Evolutionary conservation across 2,329 filamentous ascomycete genomes (phyloP).

Genomic region (Alternaria panax): DNA sequence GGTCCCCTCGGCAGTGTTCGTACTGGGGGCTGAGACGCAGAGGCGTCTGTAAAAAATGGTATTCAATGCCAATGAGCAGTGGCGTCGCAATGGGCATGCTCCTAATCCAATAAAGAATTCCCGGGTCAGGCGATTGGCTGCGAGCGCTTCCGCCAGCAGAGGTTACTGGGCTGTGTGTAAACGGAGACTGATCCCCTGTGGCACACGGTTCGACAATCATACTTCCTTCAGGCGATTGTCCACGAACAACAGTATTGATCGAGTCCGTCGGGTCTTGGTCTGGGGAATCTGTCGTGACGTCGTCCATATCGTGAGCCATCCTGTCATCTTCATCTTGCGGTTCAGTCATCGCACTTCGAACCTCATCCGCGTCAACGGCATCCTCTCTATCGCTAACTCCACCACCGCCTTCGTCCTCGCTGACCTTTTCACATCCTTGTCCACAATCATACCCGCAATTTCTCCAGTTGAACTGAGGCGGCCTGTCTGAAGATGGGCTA

Average conservation of each 20-base stretch:
- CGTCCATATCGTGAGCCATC: not conserved
- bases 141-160: constrained; percentile 18
- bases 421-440: constrained; percentile 25
- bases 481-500: constrained; percentile 3
- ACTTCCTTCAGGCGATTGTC: constrained; percentile 9
- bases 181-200: not conserved
- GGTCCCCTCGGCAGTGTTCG: constrained; percentile 38
- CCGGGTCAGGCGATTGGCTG: constrained; percentile 33
- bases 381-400: constrained; percentile 13
- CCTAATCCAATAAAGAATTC: constrained; percentile 25
- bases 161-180: constrained; percentile 1
- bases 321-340: not conserved
- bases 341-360: not conserved
- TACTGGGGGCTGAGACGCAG: constrained; percentile 42
- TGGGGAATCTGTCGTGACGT: not conserved
- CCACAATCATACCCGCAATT: constrained; percentile 36
- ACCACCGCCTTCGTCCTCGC: constrained; percentile 21
- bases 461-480: constrained; percentile 32
- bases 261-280: not conserved
- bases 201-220: constrained; percentile 3
- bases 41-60: constrained; percentile 36
- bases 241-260: not conserved
- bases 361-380: constrained; percentile 5
- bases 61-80: constrained; percentile 12
- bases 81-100: not conserved